These are phyloP conservation scores for Ceratobasidium sp. DNA, from an alignment of 1,284 basidiomycete genomes.

Conservation along the genomic window DNA sequence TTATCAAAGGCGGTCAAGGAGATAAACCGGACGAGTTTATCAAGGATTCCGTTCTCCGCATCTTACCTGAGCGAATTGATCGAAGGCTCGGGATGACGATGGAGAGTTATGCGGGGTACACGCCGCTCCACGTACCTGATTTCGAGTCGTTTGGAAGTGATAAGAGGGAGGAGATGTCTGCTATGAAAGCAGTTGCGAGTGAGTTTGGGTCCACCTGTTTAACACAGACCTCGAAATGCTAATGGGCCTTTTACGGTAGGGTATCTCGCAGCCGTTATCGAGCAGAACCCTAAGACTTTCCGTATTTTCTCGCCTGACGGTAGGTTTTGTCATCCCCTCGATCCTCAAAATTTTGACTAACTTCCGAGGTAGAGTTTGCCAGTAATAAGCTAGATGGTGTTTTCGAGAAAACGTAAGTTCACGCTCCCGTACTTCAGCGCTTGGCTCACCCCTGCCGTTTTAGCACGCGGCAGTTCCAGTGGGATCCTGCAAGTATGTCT, in stretches of 20 bases:
- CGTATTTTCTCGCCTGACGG: conserved; percentile 90
- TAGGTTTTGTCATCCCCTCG: conserved; percentile 26
- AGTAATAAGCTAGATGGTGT: conserved; percentile 89
- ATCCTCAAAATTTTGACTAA: background rate
- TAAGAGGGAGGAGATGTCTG: conserved; percentile 70
- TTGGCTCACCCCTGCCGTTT: conserved; percentile 45
- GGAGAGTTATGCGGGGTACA: conserved; percentile 73
- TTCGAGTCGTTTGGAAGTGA: conserved; percentile 69
- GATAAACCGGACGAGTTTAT: conserved; percentile 58
- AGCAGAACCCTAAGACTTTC: conserved; percentile 78
- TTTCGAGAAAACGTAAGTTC: conserved; percentile 60
- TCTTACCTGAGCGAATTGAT: conserved; percentile 59
- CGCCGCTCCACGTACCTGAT: conserved; percentile 69
- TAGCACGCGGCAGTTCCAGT: conserved; percentile 81
- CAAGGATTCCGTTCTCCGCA: conserved; percentile 40
- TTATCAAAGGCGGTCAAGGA: conserved; percentile 62
- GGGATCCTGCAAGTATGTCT: conserved; percentile 65
- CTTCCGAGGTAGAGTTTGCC: conserved; percentile 66
- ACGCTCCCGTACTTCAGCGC: background rate
- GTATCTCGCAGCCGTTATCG: conserved; percentile 52
- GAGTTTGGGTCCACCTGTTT: no score
- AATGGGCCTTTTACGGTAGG: conserved; percentile 34
- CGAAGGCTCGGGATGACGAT: conserved; percentile 66
- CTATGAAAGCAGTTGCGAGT: conserved; percentile 76
- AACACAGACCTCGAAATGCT: no score